Base-by-base conservation (phyloP, 768 basidiomycete species). In the Collybia mongolica region DNA sequence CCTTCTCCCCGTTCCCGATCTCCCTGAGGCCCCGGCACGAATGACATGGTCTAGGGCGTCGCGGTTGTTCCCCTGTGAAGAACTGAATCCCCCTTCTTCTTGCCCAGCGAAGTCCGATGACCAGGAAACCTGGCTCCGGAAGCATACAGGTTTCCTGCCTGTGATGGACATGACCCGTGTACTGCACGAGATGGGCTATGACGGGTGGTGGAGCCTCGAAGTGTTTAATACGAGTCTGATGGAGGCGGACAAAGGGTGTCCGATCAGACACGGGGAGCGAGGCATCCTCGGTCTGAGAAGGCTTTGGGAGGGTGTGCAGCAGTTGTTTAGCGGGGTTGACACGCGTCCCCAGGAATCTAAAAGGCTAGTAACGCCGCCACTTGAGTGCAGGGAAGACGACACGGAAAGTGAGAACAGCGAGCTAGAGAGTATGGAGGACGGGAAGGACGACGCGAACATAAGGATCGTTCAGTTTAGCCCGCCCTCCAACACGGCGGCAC, bases 41-140 rank as follows among this genome's bases (percentile, higher is more conserved):
- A 65, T 68, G 64, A 56, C 57, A 37, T 74, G 72, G 72, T 71
- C 70, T n/a, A 62, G 72, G 7, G 60, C 65, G 6, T 62, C 60
- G 17, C 65, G 72, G 7, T 66, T 72, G 9, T 74, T 74, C 57
- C 72, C 72, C 2, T 58, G 62, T 47, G 72, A 74, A n/a, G 39
- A 41, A 2, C 39, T 12, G 5, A 12, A 41, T 8, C 9, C 20
- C 12, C 12, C 15, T 20, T n/a, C 39, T 11, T 20, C 39, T 41
- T 11, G 11, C n/a, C 6, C 7, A 24, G 39, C 3, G 8, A 24
- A 8, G 7, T 17, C n/a, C 17, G 39, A 54, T 23, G 46, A 55
- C 39, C 49, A 44, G 38, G 38, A 49, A 24, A 44, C 48, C 20
- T 49, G 45, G 24, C 23, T 32, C 23, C 44, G 28, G 38, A 37